Evolutionary conservation across 805 yeast genomes (phyloP), one percentile per base, ranked within the genome.

Genomic region (Myxozyma neglecta): DNA sequence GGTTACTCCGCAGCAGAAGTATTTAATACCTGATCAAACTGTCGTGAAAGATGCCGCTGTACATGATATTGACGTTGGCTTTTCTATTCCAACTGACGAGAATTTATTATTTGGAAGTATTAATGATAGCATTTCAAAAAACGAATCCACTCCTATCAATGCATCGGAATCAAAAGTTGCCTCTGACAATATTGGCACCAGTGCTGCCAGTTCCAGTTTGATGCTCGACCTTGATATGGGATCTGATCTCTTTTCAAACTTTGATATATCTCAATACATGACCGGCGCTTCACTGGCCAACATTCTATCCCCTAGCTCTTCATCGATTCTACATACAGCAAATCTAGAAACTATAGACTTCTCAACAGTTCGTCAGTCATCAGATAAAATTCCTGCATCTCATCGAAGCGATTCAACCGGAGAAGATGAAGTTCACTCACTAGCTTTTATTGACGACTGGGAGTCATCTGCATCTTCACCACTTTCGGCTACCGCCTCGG

Each of bases 381-480:
- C 20, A 6, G 46, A 20, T 11, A 14, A 6, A 18, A 29, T 46
- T 14, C 47, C 44, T 13, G 18, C 37, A 5, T 51, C 55, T 11
- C 46, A 51, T 14, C 46, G 37, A 18, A 51, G 55, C 13, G 57
- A 54, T n/a, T 54, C 57, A 7, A 54, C 57, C 1, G 57, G 52
- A 9, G 52, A 54, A 29, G 57, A 54, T 29, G 55, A 51, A n/a
- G 37, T 46, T 16, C 55, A 18, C 11, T 51, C 55, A 18, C 34
- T 47, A 7, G 42, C 24, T 10, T 18, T 47, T 9, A 24, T 20
- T 46, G 53, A 47, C 7, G 59, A 55, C 39, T 55, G 59, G 59
- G 59, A 55, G 20, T 55, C 53, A 8, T 51, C 55, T 9, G 32
- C 48, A 8, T 48, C 59, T 16, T 55, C 59, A 1, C 53, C 59